Evolutionary conservation across 2,329 filamentous ascomycete species (phyloP), one percentile per base, ranked within the genome.

Genomic region (Fonsecaea pugnacius): DNA sequence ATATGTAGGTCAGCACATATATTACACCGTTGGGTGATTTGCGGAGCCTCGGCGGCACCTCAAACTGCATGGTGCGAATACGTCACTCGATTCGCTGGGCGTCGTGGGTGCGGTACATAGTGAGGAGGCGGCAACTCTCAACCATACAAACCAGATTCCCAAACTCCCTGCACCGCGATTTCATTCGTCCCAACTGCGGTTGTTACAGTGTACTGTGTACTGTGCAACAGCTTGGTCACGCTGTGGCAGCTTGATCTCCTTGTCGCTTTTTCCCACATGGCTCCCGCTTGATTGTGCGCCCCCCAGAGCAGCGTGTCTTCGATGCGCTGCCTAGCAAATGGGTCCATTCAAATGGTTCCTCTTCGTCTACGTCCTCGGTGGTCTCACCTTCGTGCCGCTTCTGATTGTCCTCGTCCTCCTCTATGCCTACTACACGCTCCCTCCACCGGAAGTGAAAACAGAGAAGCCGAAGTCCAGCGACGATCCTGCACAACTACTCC

Each of bases 331-430:
- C 64, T 66, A 64, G 60, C 61, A 51, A 51, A 70, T 70, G 68
- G 68, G 66, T 62, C 51, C 67, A 9, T 32, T 70, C 33, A 65
- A 63, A 70, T 69, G 77, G 71, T 87, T 94, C 73, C 81, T 96
- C 69, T 77, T 90, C 73, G 84, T 90, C 75, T 97, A 96, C 82
- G 75, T 96, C 70, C 79, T 96, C 64, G 93, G 93, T 77, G 94
- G 93, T 72, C 76, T 97, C 74, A 96, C 93, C 63, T 94, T 97
- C 75, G 75, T 96, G 64, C 93, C 93, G 33, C 80, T 96, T 3
- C 72, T 92, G 65, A 67, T 93, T 58, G 74, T 79, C 52, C 77
- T 84, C 54, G 72, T 91, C 62, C 74, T 93, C 59, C 74, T 87
- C 36, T 86, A 92, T 75, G 86, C 86, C 69, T 88, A 92, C 79